phyloP scores from a whole-genome alignment of 306 rosid genomes.

The Ammopiptanthus mongolicus region DNA sequence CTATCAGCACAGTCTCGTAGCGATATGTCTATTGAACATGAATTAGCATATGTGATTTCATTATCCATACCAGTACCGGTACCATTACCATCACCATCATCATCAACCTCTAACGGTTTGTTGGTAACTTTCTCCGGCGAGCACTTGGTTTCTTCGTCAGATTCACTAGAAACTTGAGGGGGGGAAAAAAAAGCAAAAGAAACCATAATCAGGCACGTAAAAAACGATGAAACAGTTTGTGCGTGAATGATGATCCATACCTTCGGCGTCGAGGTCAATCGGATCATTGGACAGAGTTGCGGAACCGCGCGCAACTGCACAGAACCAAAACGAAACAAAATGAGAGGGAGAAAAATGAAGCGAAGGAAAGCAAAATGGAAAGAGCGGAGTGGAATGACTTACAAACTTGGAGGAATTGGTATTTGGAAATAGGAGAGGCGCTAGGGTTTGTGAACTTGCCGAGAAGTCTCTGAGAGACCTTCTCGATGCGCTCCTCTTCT shows the following conservation, averaged over 20 bases:
- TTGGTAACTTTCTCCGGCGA: slow-evolving; percentile 4
- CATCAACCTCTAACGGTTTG: slow-evolving; percentile 18
- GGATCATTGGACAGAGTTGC: slow-evolving; percentile 18
- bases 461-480: not conserved
- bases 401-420: slow-evolving; percentile 45
- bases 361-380: not conserved
- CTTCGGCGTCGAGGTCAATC: slow-evolving; percentile 42
- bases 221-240: not conserved
- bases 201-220: not conserved
- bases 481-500: slow-evolving; percentile 31
- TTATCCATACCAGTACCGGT: not conserved
- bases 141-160: slow-evolving; percentile 12
- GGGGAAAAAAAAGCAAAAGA: not conserved
- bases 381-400: slow-evolving; percentile 5
- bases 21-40: not conserved
- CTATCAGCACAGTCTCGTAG: slow-evolving; percentile 25
- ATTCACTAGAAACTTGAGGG: slow-evolving; percentile 9
- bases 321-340: not conserved
- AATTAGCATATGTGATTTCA: not conserved
- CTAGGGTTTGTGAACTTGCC: slow-evolving; percentile 35
- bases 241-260: slow-evolving; percentile 28
- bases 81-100: not conserved
- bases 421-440: slow-evolving; percentile 38
- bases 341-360: not conserved
- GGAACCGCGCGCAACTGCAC: slow-evolving; percentile 29